Evolutionary conservation across 2,329 filamentous ascomycete genomes (phyloP).

Genomic region (Coniochaeta pulveracea): DNA sequence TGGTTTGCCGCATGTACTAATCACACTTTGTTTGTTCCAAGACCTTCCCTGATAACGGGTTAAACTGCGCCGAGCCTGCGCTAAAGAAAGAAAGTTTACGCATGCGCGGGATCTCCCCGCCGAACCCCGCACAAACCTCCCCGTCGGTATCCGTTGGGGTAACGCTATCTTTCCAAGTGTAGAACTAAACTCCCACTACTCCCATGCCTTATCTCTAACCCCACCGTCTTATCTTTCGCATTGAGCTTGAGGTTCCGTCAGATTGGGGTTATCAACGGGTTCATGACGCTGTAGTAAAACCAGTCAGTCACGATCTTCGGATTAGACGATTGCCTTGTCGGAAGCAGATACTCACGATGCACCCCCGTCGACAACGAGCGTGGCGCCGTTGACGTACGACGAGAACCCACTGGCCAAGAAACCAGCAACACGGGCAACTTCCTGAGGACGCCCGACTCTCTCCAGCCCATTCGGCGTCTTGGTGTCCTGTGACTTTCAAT

Average conservation of each 20-base stretch:
- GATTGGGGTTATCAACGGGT: constrained; percentile 3
- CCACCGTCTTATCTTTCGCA: neutral
- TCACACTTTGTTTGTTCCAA: too few relatives aligned
- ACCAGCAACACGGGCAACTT: constrained; percentile 48
- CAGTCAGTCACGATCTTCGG: constrained; percentile 3
- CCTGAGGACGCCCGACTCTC: constrained; percentile 42
- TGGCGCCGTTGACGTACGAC: constrained; percentile 49
- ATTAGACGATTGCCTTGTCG: neutral
- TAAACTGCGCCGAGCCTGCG: too few relatives aligned
- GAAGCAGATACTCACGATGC: constrained; percentile 23
- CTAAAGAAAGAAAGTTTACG: too few relatives aligned
- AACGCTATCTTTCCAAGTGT: too few relatives aligned
- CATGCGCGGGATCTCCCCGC: too few relatives aligned
- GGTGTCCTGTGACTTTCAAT: constrained; percentile 35
- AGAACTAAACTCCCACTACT: too few relatives aligned
- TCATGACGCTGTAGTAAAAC: constrained; percentile 1
- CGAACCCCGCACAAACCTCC: too few relatives aligned
- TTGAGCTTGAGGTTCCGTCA: neutral
- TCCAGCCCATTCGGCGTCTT: constrained; percentile 44
- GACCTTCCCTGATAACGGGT: too few relatives aligned
- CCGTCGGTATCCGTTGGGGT: too few relatives aligned
- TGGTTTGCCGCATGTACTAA: neutral
- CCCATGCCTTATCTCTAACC: too few relatives aligned
- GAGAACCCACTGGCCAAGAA: constrained; percentile 53
- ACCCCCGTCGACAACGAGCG: constrained; percentile 51